Evolutionary conservation across 805 yeast genomes (phyloP).

Genomic region (Candida maris): DNA sequence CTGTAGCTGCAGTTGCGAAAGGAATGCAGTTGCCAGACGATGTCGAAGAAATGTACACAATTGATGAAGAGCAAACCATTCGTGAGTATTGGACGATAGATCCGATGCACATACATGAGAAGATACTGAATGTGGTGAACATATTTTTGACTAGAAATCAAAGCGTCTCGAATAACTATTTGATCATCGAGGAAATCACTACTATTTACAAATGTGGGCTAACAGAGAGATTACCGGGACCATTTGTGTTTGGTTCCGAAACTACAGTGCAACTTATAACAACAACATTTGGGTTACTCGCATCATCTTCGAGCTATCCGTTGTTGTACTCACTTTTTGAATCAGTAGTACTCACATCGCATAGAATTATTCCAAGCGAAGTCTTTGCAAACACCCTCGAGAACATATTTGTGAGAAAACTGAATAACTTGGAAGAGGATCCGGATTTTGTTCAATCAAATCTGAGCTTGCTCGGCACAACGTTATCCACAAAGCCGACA

Average conservation of each 20-base stretch:
- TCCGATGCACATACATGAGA: conserved; percentile 40
- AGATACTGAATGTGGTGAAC: conserved; percentile 39
- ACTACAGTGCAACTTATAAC: conserved; percentile 39
- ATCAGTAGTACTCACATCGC: conserved; percentile 39
- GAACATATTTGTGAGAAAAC: conserved; percentile 35
- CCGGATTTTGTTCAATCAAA: conserved; percentile 57
- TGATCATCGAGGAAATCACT: conserved; percentile 61
- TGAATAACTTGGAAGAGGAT: conserved; percentile 41
- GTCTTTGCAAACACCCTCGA: conserved; percentile 36
- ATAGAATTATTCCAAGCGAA: conserved; percentile 28
- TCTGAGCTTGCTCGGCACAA: conserved; percentile 47
- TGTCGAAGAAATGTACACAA: conserved; percentile 35
- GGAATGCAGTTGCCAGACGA: conserved; percentile 63
- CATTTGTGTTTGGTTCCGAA: conserved; percentile 52
- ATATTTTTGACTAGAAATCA: conserved; percentile 39
- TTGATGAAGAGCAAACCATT: conserved; percentile 28
- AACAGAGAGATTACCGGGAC: conserved; percentile 59
- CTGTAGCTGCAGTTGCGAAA: conserved; percentile 68
- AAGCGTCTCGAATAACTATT: conserved; percentile 38
- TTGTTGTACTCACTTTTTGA: conserved; percentile 44
- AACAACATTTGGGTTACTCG: conserved; percentile 29
- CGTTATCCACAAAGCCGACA: conserved; percentile 48
- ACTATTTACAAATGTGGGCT: conserved; percentile 61
- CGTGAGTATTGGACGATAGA: conserved; percentile 48
- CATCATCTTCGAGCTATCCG: conserved; percentile 36